These are phyloP conservation scores for Lipomyces mesembrius DNA, from an alignment of 805 yeast species.

Conservation along the genomic window DNA sequence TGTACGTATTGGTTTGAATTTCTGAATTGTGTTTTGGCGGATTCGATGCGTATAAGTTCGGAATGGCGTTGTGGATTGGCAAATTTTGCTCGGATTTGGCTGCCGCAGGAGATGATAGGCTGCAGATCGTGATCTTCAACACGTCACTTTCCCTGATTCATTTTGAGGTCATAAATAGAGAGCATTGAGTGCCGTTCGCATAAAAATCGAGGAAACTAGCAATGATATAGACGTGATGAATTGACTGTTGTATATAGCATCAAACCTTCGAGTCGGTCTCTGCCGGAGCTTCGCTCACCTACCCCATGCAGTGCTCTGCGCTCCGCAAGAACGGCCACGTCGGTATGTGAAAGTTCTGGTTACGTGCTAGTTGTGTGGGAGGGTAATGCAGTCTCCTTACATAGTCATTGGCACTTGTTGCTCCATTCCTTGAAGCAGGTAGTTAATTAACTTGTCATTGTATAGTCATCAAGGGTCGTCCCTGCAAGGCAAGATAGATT, in stretches of 20 bases:
- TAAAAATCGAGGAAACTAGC: neutral
- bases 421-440: neutral
- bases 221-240: neutral
- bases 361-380: neutral
- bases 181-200: neutral
- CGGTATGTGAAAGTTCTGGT: slow-evolving; percentile 45
- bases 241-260: slow-evolving; percentile 20
- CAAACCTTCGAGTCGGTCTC: slow-evolving; percentile 97
- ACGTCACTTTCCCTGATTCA: neutral
- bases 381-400: neutral
- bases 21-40: slow-evolving; percentile 1
- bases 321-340: slow-evolving; percentile 99
- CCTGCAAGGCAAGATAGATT: slow-evolving; percentile 68
- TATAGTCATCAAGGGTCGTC: slow-evolving; percentile 87
- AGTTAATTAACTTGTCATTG: neutral
- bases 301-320: slow-evolving; percentile 99
- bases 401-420: neutral
- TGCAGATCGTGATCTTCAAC: neutral
- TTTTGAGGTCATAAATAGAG: neutral
- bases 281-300: slow-evolving; percentile 98
- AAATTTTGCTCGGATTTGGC: slow-evolving; percentile 2
- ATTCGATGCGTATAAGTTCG: neutral
- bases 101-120: too few species aligned
- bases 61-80: neutral
- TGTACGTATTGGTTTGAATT: slow-evolving; percentile 33